Base-by-base conservation (phyloP, 306 rosid genomes). In the Hippophae gyantsensis region DNA sequence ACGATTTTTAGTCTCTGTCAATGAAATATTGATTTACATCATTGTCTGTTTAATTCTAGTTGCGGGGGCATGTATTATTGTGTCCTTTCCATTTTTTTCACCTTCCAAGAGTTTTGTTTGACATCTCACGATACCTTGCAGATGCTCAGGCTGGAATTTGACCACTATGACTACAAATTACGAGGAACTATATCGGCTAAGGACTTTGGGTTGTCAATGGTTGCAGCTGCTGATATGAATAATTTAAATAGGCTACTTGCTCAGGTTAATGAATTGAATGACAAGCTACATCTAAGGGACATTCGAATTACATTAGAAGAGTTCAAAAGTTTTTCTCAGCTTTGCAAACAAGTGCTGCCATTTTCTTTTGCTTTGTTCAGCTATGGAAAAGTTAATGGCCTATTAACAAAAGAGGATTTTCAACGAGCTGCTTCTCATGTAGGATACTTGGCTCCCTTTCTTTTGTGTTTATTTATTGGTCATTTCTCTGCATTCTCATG, bases 201-300 rank as follows among this genome's bases (percentile, higher is more conserved):
- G 77, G 99, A 92, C 75, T 92, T 92, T 64, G 96, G 93, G 14
- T 74, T 85, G 68, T 92, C 99, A 75, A 69, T 92, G 88, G 96
- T 85, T 75, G 94, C 99, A 66, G 80, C 96, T 57, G 99, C 99
- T 0, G 86, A 82, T 69, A 63, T 81, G 72, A 70, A 69, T 73
- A 86, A 73, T 57, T 50, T 83, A 66, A 73, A 69, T 63, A 74
- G 58, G 71, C 68, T 92, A 76, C 95, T 92, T 68, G 75, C 66
- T 51, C 88, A 75, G 69, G 96, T 75, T 40, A 83, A 76, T 61
- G 69, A 66, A 60, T 44, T 92, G 77, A 62, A 58, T 43, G 48
- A 80, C 61, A 61, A 74, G 55, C 78, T 81, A 25, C 67, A n/a
- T 57, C 72, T 83, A n/a, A 78, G 55, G 55, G 85, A 88, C 45